Base-by-base conservation (phyloP, 164 flowering plant species). In the Paratinospora sagittata region DNA sequence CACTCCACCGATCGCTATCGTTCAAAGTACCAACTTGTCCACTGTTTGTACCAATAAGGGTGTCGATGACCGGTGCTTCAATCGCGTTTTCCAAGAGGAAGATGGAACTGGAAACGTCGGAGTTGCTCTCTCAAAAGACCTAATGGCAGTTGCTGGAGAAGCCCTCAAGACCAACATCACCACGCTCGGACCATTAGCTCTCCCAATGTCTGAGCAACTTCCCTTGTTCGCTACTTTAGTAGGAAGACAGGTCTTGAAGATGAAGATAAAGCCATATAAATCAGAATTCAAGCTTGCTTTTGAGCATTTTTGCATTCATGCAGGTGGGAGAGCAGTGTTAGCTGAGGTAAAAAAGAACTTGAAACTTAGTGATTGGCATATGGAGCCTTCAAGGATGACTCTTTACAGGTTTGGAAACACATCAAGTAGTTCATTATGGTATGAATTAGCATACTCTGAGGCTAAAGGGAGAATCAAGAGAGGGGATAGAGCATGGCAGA, bases 71-170 rank as follows among this genome's bases (percentile, higher is more conserved):
- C 43, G 7, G 4, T 75, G 80, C 13, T 81, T 76, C 75, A 73
- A 67, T 0, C 82, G 79, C 74, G 80, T 84, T 14, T 73, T 17
- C 76, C 80, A 69, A 58, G 72, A 74, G 26, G 85, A 84, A 55
- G 87, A 84, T 41, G 84, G 33, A 55, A 61, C 57, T 9, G 65
- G 65, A 16, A 68, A 41, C 13, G 41, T 73, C 3, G 75, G 75
- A 24, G 75, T 81, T 55, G 66, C 74, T 21, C 67, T 84, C 68
- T 73, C 77, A 36, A 81, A 76, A 69, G 79, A 84, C 66, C 80
- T 84, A 19, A 37, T 82, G 70, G 60, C 75, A 2, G 77, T 72
- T 0, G 85, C 83, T 0, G 76, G 60, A 30, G 55, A 72, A 9
- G 74, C 80, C 39, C 74, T 82, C 12, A 66, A 76, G 27, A 47